These are phyloP conservation scores for Fraxinus floribunda DNA, from an alignment of 305 asterid species.

Conservation along the genomic window DNA sequence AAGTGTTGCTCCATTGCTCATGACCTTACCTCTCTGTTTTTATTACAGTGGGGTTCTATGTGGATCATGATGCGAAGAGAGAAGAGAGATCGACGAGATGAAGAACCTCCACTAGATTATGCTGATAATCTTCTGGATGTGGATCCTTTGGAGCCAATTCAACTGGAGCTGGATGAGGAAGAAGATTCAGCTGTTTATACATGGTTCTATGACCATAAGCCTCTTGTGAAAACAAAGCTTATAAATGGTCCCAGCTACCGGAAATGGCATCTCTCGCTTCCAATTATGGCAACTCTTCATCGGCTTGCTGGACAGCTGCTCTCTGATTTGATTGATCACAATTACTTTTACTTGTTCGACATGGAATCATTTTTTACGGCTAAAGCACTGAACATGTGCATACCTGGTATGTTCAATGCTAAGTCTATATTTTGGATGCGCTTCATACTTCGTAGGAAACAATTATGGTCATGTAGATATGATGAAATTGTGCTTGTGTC, in stretches of 20 bases:
- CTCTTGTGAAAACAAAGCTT: conserved; percentile 92
- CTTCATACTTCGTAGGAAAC: not conserved
- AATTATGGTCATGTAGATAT: not conserved
- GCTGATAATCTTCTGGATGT: conserved; percentile 97
- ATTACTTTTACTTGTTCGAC: conserved; percentile 92
- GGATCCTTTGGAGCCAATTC: conserved; percentile 85
- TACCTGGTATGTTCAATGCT: conserved; percentile 65
- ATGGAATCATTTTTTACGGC: conserved; percentile 99
- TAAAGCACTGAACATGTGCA: conserved; percentile 97
- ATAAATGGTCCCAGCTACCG: conserved; percentile 98
- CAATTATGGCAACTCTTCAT: conserved; percentile 97
- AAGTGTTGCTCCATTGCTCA: not conserved
- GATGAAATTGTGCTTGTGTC: not conserved
- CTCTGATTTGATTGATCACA: conserved; percentile 91
- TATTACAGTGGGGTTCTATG: conserved; percentile 94
- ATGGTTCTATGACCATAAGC: conserved; percentile 99
- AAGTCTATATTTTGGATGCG: not conserved
- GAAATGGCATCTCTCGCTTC: conserved; percentile 97
- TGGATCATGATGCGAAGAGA: conserved; percentile 99
- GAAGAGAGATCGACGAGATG: conserved; percentile 95
- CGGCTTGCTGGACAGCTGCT: conserved; percentile 98
- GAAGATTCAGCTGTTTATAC: conserved; percentile 96
- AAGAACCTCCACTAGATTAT: conserved; percentile 96
- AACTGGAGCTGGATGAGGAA: conserved; percentile 58
- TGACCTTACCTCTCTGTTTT: not conserved